Base-by-base conservation (phyloP, 169 alveolate species). In the Plasmodium yoelii region DNA sequence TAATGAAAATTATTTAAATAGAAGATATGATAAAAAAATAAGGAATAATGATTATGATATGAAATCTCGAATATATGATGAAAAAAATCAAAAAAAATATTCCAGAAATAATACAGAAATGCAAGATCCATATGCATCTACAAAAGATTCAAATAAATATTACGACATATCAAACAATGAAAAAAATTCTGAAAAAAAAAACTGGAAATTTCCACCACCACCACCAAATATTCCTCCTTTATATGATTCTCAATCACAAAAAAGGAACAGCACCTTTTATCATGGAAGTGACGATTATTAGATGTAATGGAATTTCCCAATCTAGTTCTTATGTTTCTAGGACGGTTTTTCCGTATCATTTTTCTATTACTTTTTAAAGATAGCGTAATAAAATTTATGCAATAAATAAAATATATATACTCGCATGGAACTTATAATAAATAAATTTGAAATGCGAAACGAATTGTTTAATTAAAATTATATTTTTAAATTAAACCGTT, bases 41-140 rank as follows among this genome's bases (percentile, higher is more conserved):
- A 75, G 88, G 26, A 75, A 47, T 34, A 2, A 6, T 26, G 88
- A 75, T 57, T 63, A 75, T 42, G 88, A 56, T 6, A 49, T 42
- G 72, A 56, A 75, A 34, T 8, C 46, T 28, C 49, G 39, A 15
- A 56, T 56, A 49, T 49, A 75, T 46, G 88, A 55, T 3, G 39
- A 69, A 63, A 60, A 64, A 68, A 75, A 22, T 19, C 75, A 51
- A 15, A 15, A 15, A 51, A 15, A 15, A 15, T 13, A 51, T 49
- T n/a, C 74, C 1, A 75, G 64, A 15, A 75, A 47, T 34, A 55
- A 75, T 24, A 42, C 88, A 12, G 88, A 75, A 67, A 75, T 75
- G 88, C 75, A 75, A 22, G 88, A 75, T 42, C 88, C 88, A 3
- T 75, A 75, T 55, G 88, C 88, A 13, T 75, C 88, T 26, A 75